A percentile compares a stretch with the other conserved stretches of the same genome.
Conservation (phyloP, 805 yeast species). For the Nakazawaea wickerhamii region DNA sequence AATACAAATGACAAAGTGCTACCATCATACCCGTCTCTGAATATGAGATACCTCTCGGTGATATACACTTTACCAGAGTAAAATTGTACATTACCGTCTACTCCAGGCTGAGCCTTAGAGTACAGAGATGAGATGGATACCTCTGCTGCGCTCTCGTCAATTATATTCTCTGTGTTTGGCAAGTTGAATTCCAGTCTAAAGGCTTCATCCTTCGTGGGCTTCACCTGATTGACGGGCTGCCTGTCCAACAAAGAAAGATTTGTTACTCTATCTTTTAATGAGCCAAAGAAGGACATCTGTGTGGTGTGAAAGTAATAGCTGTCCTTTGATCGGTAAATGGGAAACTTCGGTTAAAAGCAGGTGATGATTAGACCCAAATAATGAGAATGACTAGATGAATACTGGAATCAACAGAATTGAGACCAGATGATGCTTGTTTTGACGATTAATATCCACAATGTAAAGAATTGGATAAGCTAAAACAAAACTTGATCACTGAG, state of each 20-base stretch:
- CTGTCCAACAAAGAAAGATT: constrained; percentile 40
- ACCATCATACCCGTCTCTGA: constrained; percentile 64
- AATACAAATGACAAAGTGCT: constrained; percentile 62
- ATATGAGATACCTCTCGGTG: constrained; percentile 71
- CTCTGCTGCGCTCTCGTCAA: constrained; percentile 68
- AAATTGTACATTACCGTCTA: constrained; percentile 15
- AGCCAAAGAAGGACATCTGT: constrained; percentile 13
- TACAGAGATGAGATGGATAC: constrained; percentile 29
- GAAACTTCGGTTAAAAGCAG: too few species aligned
- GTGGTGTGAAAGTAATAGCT: background rate
- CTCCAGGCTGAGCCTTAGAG: background rate
- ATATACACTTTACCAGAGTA: constrained; percentile 64
- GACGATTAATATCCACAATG: too few species aligned
- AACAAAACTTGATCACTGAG: too few species aligned
- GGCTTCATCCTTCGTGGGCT: constrained; percentile 61
- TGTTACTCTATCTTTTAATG: constrained; percentile 31
- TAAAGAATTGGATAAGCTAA: too few species aligned
- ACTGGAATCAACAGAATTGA: too few species aligned
- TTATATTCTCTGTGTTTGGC: constrained; percentile 63
- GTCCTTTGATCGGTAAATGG: too few species aligned
- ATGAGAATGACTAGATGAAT: too few species aligned
- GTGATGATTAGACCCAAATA: too few species aligned
- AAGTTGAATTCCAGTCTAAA: constrained; percentile 63
- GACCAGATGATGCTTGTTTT: too few species aligned
- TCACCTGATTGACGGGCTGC: constrained; percentile 26